phyloP scores from a whole-genome alignment of 345 rosid genomes.

The Psidium guajava region DNA sequence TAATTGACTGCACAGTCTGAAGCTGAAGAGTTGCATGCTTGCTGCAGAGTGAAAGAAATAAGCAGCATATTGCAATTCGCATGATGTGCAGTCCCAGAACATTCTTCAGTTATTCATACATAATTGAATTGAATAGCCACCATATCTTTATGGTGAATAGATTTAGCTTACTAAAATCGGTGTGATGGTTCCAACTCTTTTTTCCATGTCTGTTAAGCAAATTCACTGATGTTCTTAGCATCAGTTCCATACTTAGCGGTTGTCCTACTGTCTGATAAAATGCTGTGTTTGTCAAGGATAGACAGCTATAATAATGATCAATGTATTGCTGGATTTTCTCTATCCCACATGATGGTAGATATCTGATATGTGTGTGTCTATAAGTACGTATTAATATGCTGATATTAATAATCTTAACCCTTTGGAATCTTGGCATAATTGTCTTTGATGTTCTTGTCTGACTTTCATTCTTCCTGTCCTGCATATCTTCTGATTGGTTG shows the following conservation, averaged over 20 bases:
- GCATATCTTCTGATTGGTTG: not conserved
- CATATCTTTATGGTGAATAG: not conserved
- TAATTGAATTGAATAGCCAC: not conserved
- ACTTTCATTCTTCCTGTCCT: not conserved
- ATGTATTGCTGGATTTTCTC: not conserved
- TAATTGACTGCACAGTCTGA: not conserved
- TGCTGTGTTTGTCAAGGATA: not conserved
- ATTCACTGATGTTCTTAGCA: not conserved
- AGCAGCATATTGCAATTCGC: not conserved
- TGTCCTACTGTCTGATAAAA: not conserved
- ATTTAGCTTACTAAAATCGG: not conserved
- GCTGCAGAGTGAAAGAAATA: not conserved
- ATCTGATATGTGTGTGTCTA: not conserved
- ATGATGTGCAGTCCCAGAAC: not conserved
- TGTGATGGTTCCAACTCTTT: not conserved
- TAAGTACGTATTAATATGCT: not conserved
- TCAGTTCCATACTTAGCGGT: not conserved
- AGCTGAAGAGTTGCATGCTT: not conserved
- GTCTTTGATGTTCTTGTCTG: not conserved
- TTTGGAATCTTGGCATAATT: not conserved
- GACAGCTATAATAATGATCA: not conserved
- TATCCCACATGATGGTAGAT: not conserved
- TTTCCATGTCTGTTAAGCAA: not conserved
- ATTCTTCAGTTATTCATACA: not conserved
- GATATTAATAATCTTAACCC: not conserved